Evolutionary conservation across 2,329 filamentous ascomycete genomes (phyloP), one percentile per base, ranked within the genome.

Genomic region (Myrmaecium sp.): DNA sequence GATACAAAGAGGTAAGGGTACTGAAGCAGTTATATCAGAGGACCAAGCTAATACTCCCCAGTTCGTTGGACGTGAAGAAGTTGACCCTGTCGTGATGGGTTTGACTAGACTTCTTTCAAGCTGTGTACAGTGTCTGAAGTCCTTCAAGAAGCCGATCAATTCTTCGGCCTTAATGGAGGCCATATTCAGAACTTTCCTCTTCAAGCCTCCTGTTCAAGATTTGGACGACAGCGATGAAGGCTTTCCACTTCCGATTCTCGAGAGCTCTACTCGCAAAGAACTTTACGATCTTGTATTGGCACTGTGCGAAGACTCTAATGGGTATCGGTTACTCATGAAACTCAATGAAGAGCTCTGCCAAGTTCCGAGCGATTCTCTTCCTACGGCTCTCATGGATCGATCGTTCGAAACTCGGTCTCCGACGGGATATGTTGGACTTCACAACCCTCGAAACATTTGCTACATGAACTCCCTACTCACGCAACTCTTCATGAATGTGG

Each of bases 391-490:
- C 55, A 4, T 79, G 33, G 78, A 86, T 26, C 63, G 74, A 17
- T 52, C 52, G 20, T 73, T 68, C 40, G 66, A 70, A 10, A 65
- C 91, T n/a, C 71, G 82, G 34, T 72, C 80, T 2, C 54, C 68
- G 1, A 78, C 78, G 34, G 83, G 82, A 12, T 92, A 92, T 46
- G 71, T 78, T n/a, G 89, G 89, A 1, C 54, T 98, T n/a, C 67
- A 67, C 30, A 98, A 98, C 42, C 64, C 94, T 10, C 89, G 82
- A 6, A 93, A 94, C 46, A 95, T 91, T 1, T 98, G 89, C 52
- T 98, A 98, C 47, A 66, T 95, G 45, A 98, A 98, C 47, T 95
- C 89, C 1, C 60, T 98, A 1, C 65, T 95, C 33, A 86, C 83
- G 0, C 89, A 98, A 45, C 67, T 98, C 0, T 98, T 86, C 58